These are phyloP conservation scores for Chiua virens DNA, from an alignment of 768 basidiomycete genomes.

Conservation along the genomic window DNA sequence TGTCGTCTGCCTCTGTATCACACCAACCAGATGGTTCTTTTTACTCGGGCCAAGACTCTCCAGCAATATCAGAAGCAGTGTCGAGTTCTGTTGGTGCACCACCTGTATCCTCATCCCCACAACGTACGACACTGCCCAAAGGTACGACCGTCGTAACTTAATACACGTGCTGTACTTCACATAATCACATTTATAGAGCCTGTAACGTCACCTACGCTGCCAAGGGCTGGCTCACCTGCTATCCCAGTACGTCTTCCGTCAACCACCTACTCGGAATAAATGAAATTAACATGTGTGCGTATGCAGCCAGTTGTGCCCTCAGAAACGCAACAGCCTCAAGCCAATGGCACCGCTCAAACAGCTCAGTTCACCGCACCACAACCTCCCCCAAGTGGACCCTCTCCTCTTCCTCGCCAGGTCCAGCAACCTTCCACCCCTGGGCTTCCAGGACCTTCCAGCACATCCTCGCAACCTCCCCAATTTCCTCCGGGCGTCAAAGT, in stretches of 20 bases:
- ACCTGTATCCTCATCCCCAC: constrained; percentile 62
- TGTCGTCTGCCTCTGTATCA: constrained; percentile 67
- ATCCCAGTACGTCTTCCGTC: constrained; percentile 38
- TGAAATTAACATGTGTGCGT: constrained; percentile 16
- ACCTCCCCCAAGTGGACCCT: constrained; percentile 39
- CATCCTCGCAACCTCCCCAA: constrained; percentile 41
- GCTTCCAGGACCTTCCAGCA: constrained; percentile 7
- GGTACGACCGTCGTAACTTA: constrained; percentile 39
- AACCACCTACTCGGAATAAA: constrained; percentile 11
- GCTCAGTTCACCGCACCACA: constrained; percentile 30
- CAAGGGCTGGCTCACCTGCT: constrained; percentile 42
- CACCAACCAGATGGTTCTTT: constrained; percentile 68
- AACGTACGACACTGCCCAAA: constrained; percentile 45
- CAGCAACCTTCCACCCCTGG: constrained; percentile 38
- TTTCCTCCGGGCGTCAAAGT: constrained; percentile 73
- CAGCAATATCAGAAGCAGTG: constrained; percentile 68
- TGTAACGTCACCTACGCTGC: constrained; percentile 43
- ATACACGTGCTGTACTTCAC: constrained; percentile 19
- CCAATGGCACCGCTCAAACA: constrained; percentile 33
- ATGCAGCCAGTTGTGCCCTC: constrained; percentile 39
- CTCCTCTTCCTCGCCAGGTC: constrained; percentile 51
- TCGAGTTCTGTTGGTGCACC: constrained; percentile 45
- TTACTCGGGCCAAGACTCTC: constrained; percentile 71
- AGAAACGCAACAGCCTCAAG: constrained; percentile 39
- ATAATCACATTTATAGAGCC: constrained; percentile 38